These are phyloP conservation scores for Fomitopsis palustris DNA, from an alignment of 1,284 basidiomycete species.

Conservation along the genomic window DNA sequence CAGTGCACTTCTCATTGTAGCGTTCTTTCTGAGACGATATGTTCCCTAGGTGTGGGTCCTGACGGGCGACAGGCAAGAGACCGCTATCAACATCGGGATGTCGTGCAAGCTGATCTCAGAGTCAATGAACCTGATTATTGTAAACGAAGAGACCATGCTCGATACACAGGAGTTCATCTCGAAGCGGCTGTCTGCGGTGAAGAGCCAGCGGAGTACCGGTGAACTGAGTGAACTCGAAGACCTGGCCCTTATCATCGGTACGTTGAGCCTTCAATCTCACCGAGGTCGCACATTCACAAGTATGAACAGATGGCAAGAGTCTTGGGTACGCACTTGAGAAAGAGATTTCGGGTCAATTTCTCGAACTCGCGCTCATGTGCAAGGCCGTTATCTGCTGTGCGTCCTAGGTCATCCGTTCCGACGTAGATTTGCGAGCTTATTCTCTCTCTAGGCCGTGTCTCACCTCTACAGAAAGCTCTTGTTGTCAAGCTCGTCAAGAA, in stretches of 20 bases:
- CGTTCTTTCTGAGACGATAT: no score
- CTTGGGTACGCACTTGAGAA: constrained; percentile 92
- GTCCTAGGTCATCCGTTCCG: constrained; percentile 24
- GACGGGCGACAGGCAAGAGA: constrained; percentile 98
- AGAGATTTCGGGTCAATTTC: constrained; percentile 83
- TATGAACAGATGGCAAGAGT: constrained; percentile 83
- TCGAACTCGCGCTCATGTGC: constrained; percentile 97
- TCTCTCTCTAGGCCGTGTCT: constrained; percentile 76
- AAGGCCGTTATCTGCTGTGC: constrained; percentile 97
- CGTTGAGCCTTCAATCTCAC: constrained; percentile 14
- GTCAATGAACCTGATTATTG: constrained; percentile 96
- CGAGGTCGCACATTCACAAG: background rate
- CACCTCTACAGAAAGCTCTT: constrained; percentile 95
- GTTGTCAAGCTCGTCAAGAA: constrained; percentile 99
- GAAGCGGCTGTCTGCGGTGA: constrained; percentile 88
- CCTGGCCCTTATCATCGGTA: constrained; percentile 92
- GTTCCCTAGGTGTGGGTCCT: constrained; percentile 87
- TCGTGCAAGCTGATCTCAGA: constrained; percentile 96
- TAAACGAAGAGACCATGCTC: constrained; percentile 86
- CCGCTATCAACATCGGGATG: constrained; percentile 98
- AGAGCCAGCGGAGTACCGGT: constrained; percentile 86
- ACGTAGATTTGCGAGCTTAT: background rate
- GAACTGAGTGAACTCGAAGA: constrained; percentile 75
- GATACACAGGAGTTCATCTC: constrained; percentile 86
- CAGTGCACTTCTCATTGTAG: constrained; percentile 5